Base-by-base conservation (phyloP, 768 basidiomycete genomes). In the Tulasnella sp. region DNA sequence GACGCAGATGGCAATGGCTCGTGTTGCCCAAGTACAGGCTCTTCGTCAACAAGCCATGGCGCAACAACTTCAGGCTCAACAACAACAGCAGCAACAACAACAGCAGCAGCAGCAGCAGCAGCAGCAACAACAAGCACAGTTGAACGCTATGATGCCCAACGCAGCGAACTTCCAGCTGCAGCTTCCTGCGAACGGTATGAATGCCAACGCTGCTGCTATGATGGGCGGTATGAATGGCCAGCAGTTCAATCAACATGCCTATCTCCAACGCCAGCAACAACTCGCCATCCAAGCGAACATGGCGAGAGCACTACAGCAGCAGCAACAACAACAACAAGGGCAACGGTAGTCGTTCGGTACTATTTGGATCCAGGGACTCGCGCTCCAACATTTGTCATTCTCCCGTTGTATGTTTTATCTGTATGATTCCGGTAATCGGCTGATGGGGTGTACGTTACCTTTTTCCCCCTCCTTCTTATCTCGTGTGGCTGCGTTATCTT, bases 41-140 rank as follows among this genome's bases (percentile, higher is more conserved):
- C 8, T 16, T 40, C 40, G 52, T 29, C 22, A 59, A 7, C 52
- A 59, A 59, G 52, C 52, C 7, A 17, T 67, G 72, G 69, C n/a
- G 68, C 76, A 47, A 71, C 75, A 44, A 75, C 71, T 26, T 68
- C 67, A 12, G 72, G 74, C 62, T 67, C 76, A 29, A 74, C 73
- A 70, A 70, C 76, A 34, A 75, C 77, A 17, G 75, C 75, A 68
- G 74, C n/a, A n/a, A n/a, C 73, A 17, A 52, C 78, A 67, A 65
- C 36, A 71, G 52, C 63, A 35, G 29, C 36, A 17, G 26, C 73
- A 74, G 36, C 71, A 63, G 42, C 73, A 74, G 59, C 44, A 63
- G 71, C 73, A 73, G 17, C 73, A 73, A 17, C 72, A 36, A 68
- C 37, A 62, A 22, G 40, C 36, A 32, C 42, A 42, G 52, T 19